phyloP scores from a whole-genome alignment of 768 basidiomycete species.

The Sistotremastrum suecicum region DNA sequence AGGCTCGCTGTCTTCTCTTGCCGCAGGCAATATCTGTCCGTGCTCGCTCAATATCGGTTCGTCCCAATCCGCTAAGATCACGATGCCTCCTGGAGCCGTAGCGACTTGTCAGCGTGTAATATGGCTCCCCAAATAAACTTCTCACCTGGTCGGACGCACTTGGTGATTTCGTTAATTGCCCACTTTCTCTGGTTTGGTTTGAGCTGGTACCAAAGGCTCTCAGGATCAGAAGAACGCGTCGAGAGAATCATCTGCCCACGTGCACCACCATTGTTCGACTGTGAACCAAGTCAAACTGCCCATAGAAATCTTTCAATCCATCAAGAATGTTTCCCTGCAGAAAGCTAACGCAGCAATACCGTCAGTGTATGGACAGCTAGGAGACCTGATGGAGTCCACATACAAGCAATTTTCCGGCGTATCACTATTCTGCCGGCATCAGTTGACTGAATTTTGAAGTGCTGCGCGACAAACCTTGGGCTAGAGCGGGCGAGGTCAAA shows the following conservation, averaged over 20 bases:
- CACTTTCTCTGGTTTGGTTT: constrained; percentile 5
- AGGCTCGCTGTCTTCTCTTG: background rate
- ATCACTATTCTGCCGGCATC: no score
- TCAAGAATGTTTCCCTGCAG: constrained; percentile 11
- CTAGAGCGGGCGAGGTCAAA: constrained; percentile 9
- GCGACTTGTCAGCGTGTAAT: background rate
- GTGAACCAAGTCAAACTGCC: constrained; percentile 15
- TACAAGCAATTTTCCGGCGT: no score
- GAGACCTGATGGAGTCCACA: no score
- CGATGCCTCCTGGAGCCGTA: constrained; percentile 9
- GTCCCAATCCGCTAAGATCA: constrained; percentile 14
- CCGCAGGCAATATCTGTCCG: constrained; percentile 4
- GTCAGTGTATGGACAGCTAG: constrained; percentile 2
- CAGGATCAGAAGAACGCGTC: no score
- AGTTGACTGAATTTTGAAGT: no score
- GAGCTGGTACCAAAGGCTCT: no score
- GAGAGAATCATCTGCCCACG: constrained; percentile 5
- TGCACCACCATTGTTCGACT: constrained; percentile 16
- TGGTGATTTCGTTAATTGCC: background rate
- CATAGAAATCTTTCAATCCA: constrained; percentile 10
- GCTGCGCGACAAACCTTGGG: no score
- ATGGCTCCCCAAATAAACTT: background rate
- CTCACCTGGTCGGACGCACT: constrained; percentile 12
- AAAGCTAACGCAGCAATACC: constrained; percentile 10
- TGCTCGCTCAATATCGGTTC: constrained; percentile 10